Base-by-base conservation (phyloP, 2,329 filamentous ascomycete species). In the Phialemonium atrogriseum region DNA sequence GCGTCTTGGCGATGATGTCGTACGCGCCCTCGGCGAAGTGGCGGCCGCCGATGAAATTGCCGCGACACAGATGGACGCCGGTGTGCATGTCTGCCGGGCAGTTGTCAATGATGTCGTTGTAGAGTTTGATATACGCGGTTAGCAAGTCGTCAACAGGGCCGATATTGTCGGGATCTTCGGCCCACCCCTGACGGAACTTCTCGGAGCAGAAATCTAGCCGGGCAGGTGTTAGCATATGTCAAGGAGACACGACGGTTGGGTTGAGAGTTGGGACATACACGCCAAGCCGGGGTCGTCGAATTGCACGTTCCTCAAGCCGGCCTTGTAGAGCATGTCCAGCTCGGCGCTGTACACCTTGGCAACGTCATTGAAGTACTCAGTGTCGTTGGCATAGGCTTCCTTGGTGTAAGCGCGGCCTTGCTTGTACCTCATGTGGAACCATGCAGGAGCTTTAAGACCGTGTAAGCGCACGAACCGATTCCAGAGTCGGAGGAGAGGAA, bases 61-160 rank as follows among this genome's bases (percentile, higher is more conserved):
- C 70, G 7, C 70, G 70, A 66, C 83, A 87, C 31, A 87, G 64
- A 50, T 88, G 84, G 11, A 88, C 77, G 27, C 83, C 83, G 3
- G 84, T 69, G 55, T 86, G 81, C 65, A 87, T 73, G 49, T 87
- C 81, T 3, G 64, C 52, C 0, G 81, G 80, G 1, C 74, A 60
- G 45, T 72, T 70, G 46, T 65, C 60, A 48, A 84, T 66, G 47
- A 68, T 74, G 54, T 82, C 77, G 52, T 87, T 87, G 66, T 87
- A 87, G 42, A 84, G 73, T 39, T 70, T 65, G 52, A 88, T 81
- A 58, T 88, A 88, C 17, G 78, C 73, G 44, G 84, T 78, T 14
- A 88, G 70, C 26, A 85, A 74, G 43, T 79, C 75, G 28, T 84
- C 80, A 6, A 80, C 72, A 2, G 72, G 72, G 52, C 77, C 73